phyloP scores from a whole-genome alignment of 139 green algal species.

The Picochlorum costavermella region DNA sequence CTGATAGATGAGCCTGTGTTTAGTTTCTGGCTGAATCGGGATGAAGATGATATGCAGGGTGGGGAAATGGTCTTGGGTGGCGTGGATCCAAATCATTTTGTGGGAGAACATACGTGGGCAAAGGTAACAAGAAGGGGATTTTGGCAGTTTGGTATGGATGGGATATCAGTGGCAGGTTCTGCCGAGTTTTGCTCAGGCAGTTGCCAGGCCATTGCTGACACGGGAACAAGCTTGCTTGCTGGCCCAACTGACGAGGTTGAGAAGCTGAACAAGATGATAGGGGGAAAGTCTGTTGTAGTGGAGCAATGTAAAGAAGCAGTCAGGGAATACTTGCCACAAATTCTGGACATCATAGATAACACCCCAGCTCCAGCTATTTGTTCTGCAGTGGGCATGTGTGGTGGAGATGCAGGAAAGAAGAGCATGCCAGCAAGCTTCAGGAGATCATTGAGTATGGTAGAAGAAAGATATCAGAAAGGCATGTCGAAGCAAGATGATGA shows the following conservation, averaged over 20 bases:
- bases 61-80: slow-evolving; percentile 93
- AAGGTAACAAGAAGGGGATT: slow-evolving; percentile 78
- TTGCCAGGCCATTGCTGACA: slow-evolving; percentile 90
- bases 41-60: slow-evolving; percentile 41
- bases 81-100: slow-evolving; percentile 75
- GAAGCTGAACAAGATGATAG: slow-evolving; percentile 65
- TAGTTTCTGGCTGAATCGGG: slow-evolving; percentile 92
- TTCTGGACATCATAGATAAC: slow-evolving; percentile 55
- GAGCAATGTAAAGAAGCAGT: slow-evolving; percentile 68
- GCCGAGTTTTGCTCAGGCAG: slow-evolving; percentile 38
- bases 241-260: slow-evolving; percentile 64
- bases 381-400: slow-evolving; percentile 27
- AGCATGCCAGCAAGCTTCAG: slow-evolving; percentile 6
- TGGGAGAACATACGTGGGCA: slow-evolving; percentile 80
- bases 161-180: slow-evolving; percentile 41
- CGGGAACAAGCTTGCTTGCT: slow-evolving; percentile 74
- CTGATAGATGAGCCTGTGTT: slow-evolving; percentile 83
- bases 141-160: slow-evolving; percentile 92
- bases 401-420: not conserved
- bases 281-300: slow-evolving; percentile 49
- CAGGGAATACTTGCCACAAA: slow-evolving; percentile 60
- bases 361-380: slow-evolving; percentile 51
- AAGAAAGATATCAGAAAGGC: not conserved
- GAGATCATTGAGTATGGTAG: not conserved
- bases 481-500: slow-evolving; percentile 13